Evolutionary conservation across 2,329 filamentous ascomycete genomes (phyloP).

Genomic region (Trichoderma hamatum): DNA sequence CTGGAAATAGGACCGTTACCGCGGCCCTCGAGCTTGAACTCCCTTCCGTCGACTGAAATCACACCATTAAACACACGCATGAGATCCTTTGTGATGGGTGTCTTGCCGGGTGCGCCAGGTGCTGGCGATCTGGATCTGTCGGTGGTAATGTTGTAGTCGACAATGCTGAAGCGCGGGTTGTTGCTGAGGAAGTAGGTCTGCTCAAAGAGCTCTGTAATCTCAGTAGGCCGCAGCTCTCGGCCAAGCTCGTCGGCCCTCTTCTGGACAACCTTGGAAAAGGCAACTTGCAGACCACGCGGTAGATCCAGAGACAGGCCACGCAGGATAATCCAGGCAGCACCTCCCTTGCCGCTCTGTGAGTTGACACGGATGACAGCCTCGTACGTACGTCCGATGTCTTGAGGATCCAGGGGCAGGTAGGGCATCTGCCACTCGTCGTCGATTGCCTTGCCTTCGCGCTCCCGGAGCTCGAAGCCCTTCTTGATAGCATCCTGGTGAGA

Average conservation of each 20-base stretch:
- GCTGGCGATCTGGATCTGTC: slow-evolving; percentile 78
- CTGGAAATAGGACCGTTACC: slow-evolving; percentile 92
- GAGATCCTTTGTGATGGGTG: slow-evolving; percentile 75
- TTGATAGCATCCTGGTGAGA: slow-evolving; percentile 96
- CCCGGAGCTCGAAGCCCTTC: slow-evolving; percentile 78
- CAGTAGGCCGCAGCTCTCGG: slow-evolving; percentile 78
- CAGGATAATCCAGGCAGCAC: slow-evolving; percentile 91
- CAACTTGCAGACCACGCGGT: slow-evolving; percentile 87
- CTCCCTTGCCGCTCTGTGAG: slow-evolving; percentile 93
- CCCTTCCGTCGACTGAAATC: slow-evolving; percentile 76
- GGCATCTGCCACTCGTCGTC: slow-evolving; percentile 81
- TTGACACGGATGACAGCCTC: slow-evolving; percentile 98
- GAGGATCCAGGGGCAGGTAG: slow-evolving; percentile 89
- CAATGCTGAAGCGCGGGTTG: slow-evolving; percentile 80
- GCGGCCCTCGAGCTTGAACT: slow-evolving; percentile 76
- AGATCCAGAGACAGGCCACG: slow-evolving; percentile 88
- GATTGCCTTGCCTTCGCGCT: slow-evolving; percentile 58
- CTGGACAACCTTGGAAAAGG: slow-evolving; percentile 88
- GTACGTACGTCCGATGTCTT: slow-evolving; percentile 95
- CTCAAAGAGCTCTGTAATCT: slow-evolving; percentile 89
- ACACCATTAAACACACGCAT: slow-evolving; percentile 84
- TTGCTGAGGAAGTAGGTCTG: slow-evolving; percentile 80
- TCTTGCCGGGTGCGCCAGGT: slow-evolving; percentile 68
- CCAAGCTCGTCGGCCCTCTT: slow-evolving; percentile 75
- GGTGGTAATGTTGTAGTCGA: slow-evolving; percentile 85